A percentile compares a stretch with the other conserved stretches of the same genome.
Evolutionary conservation across 805 yeast genomes (phyloP).

Genomic region (Starmerella bombi): DNA sequence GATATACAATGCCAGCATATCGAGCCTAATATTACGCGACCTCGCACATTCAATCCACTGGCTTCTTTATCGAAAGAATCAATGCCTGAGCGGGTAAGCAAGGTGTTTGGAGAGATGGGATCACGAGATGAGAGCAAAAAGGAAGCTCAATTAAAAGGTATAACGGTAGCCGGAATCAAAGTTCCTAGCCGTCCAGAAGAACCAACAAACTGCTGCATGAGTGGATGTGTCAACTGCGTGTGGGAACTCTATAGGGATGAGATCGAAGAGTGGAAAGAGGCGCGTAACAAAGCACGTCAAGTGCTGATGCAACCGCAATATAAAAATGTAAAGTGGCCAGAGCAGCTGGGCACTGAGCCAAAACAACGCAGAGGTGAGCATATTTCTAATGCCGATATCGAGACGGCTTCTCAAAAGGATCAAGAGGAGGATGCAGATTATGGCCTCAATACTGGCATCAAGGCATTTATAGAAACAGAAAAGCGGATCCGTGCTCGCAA

Average conservation of each 20-base stretch:
- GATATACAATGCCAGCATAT: constrained; percentile 13
- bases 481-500: constrained; percentile 33
- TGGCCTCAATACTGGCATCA: constrained; percentile 58
- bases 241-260: constrained; percentile 92
- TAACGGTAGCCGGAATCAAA: constrained; percentile 45
- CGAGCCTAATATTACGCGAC: neutral
- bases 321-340: constrained; percentile 45
- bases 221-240: constrained; percentile 92
- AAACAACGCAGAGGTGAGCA: constrained; percentile 21
- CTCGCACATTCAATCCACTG: constrained; percentile 18
- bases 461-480: constrained; percentile 76
- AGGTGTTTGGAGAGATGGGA: constrained; percentile 28
- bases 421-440: constrained; percentile 30
- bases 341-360: constrained; percentile 42
- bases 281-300: constrained; percentile 41
- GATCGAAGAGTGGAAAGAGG: constrained; percentile 61
- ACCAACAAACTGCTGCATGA: constrained; percentile 95
- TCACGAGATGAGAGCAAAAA: constrained; percentile 24
- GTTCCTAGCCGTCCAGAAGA: constrained; percentile 79
- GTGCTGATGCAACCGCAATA: constrained; percentile 22
- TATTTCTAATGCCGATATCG: constrained; percentile 28
- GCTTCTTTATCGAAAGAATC: constrained; percentile 13
- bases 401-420: constrained; percentile 20
- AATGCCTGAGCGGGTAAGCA: constrained; percentile 18
- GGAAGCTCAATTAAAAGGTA: constrained; percentile 26